phyloP scores from a whole-genome alignment of 83 land plant species.

The Thuja plicata region DNA sequence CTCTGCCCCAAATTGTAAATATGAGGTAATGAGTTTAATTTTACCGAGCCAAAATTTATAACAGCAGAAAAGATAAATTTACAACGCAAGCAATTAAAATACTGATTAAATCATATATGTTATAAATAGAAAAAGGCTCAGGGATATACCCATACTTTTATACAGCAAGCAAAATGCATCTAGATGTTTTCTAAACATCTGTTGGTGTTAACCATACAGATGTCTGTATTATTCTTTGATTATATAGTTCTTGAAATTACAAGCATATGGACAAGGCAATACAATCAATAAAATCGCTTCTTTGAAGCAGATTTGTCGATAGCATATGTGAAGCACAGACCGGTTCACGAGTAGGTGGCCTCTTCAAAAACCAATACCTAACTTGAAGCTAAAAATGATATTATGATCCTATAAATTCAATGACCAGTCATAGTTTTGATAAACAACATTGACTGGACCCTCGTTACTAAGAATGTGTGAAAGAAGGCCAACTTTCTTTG shows the following conservation, averaged over 20 bases:
- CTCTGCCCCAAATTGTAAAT: background rate
- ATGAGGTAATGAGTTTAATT: background rate
- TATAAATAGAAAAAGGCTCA: background rate
- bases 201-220: background rate
- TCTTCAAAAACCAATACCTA: background rate
- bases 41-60: background rate
- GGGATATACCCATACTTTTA: background rate
- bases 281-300: constrained; percentile 5
- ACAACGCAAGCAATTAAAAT: background rate
- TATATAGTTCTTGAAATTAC: background rate
- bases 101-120: background rate
- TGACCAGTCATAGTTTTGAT: constrained; percentile 61
- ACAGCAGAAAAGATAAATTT: background rate
- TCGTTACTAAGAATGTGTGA: constrained; percentile 53
- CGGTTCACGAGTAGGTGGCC: background rate
- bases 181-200: background rate
- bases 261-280: background rate
- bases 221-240: background rate
- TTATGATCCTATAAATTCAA: constrained; percentile 23
- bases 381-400: background rate
- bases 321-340: background rate
- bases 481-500: constrained; percentile 55
- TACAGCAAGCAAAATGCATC: background rate
- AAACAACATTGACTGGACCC: constrained; percentile 34
- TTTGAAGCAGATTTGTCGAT: background rate